phyloP scores from a whole-genome alignment of 1,284 basidiomycete species.

The Cutaneotrichosporon dermatis region DNA sequence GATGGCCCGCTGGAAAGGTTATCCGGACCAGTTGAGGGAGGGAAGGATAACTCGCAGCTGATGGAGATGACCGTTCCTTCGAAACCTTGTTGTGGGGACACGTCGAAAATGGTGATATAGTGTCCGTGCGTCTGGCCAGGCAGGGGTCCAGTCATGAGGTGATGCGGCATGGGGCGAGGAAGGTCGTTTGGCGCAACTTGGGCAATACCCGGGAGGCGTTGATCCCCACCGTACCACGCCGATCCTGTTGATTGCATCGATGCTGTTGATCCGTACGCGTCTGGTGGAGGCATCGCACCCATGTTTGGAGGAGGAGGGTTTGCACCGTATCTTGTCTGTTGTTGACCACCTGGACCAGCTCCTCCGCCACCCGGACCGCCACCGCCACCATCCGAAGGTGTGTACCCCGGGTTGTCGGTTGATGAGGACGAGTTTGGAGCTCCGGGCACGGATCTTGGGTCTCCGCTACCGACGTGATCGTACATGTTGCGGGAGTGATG shows the following conservation, averaged over 20 bases:
- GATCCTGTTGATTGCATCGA: not conserved
- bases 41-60: slow-evolving; percentile 29
- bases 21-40: slow-evolving; percentile 3
- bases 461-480: no score
- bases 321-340: no score
- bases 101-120: slow-evolving; percentile 26
- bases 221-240: not conserved
- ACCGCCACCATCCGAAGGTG: no score
- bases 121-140: no score
- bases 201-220: not conserved
- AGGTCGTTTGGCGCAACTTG: not conserved
- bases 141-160: not conserved
- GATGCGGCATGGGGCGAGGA: not conserved
- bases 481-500: no score
- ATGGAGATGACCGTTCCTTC: slow-evolving; percentile 31
- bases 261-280: not conserved
- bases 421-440: no score
- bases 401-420: no score
- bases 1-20: slow-evolving; percentile 1
- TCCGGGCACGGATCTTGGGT: no score
- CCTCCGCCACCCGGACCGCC: no score
- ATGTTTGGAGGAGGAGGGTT: no score
- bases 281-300: not conserved
- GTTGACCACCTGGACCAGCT: no score
- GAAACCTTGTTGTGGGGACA: slow-evolving; percentile 27